Percentiles rank a stretch among this genome's conserved stretches.
These are phyloP conservation scores for Colletotrichum sp. DNA, from an alignment of 2,329 filamentous ascomycete species.

Conservation along the genomic window DNA sequence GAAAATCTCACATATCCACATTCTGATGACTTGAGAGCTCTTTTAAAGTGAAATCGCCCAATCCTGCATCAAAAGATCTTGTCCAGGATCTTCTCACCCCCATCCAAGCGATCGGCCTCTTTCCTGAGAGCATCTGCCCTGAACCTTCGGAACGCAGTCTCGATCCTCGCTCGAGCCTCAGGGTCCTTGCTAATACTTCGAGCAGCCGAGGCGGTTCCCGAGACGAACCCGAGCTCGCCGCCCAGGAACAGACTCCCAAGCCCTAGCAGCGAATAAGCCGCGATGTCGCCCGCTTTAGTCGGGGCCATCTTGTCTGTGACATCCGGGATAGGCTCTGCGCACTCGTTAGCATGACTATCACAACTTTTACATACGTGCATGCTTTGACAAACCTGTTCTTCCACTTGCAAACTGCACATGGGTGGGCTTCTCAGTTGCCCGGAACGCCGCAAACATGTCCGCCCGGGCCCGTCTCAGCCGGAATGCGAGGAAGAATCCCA, in stretches of 20 bases:
- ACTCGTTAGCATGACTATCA: neutral
- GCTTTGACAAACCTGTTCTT: conserved; percentile 50
- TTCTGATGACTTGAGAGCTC: too few species aligned
- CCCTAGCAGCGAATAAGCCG: conserved; percentile 67
- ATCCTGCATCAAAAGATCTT: neutral
- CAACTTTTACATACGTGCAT: neutral
- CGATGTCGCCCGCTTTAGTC: conserved; percentile 61
- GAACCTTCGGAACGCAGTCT: conserved; percentile 67
- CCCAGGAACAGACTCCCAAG: conserved; percentile 67
- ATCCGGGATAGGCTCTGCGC: conserved; percentile 64
- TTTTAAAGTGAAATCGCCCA: neutral
- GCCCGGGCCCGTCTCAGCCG: conserved; percentile 59
- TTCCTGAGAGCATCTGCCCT: conserved; percentile 66
- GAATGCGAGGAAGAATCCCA: conserved; percentile 63
- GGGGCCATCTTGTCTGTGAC: conserved; percentile 62
- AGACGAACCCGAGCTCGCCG: conserved; percentile 66
- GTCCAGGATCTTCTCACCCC: conserved; percentile 12
- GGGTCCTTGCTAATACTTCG: conserved; percentile 58
- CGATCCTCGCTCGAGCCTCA: conserved; percentile 59
- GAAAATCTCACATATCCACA: neutral
- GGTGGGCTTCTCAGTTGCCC: conserved; percentile 64
- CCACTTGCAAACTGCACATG: conserved; percentile 68
- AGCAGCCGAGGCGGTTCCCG: conserved; percentile 59
- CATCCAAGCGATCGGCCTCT: conserved; percentile 61
- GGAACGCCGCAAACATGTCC: conserved; percentile 67